phyloP scores from a whole-genome alignment of 805 yeast species.

The Candida alai region DNA sequence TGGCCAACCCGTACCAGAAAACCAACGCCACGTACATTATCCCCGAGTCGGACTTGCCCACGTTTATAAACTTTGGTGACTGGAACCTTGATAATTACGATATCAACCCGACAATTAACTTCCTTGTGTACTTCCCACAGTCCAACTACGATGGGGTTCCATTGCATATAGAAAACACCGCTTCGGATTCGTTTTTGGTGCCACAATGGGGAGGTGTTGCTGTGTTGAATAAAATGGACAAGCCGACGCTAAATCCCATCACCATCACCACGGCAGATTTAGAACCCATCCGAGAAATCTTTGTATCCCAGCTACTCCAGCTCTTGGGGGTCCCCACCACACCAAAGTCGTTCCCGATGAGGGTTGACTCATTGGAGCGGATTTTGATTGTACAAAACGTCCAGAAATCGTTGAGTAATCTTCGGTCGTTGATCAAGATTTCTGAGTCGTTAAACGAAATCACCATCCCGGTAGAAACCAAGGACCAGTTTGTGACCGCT shows the following conservation, averaged over 20 bases:
- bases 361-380: conserved; percentile 66
- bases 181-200: conserved; percentile 61
- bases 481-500: conserved; percentile 51
- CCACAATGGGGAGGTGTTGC: conserved; percentile 90
- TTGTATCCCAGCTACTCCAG: conserved; percentile 70
- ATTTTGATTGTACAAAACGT: conserved; percentile 56
- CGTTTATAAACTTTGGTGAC: conserved; percentile 79
- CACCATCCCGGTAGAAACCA: conserved; percentile 76
- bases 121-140: conserved; percentile 64
- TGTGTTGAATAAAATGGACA: conserved; percentile 41
- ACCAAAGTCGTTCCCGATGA: conserved; percentile 56
- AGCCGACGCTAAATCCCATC: conserved; percentile 15
- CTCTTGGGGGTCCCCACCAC: conserved; percentile 62
- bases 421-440: conserved; percentile 68
- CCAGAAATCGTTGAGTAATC: conserved; percentile 59
- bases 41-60: conserved; percentile 55
- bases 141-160: conserved; percentile 40
- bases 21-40: conserved; percentile 28
- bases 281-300: conserved; percentile 57
- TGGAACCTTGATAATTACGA: conserved; percentile 66
- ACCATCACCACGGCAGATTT: conserved; percentile 44
- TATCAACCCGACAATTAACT: conserved; percentile 65
- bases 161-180: conserved; percentile 43
- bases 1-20: conserved; percentile 21
- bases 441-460: conserved; percentile 69